Percentiles rank a stretch among this genome's conserved stretches.
Evolutionary conservation across 345 rosid species (phyloP).

Genomic region (Acer yangbiense): DNA sequence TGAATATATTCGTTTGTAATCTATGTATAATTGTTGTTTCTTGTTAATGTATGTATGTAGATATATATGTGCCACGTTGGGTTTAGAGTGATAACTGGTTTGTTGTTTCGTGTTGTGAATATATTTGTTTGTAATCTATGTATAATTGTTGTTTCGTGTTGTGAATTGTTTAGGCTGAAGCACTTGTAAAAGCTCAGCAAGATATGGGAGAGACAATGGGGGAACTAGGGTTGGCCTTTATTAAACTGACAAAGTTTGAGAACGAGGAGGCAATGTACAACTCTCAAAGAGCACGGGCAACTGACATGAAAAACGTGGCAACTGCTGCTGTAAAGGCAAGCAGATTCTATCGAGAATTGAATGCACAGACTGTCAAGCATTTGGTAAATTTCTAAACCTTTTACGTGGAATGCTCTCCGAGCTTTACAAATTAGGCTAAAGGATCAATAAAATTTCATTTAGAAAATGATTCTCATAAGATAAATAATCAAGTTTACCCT

Average conservation of each 20-base stretch:
- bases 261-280: constrained; percentile 83
- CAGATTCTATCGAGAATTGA: constrained; percentile 84
- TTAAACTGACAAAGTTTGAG: constrained; percentile 90
- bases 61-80: not conserved
- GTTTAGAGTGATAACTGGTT: constrained; percentile 8
- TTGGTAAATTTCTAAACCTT: constrained; percentile 55
- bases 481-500: not conserved
- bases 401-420: not conserved
- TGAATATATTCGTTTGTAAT: not conserved
- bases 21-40: not conserved
- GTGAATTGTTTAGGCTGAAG: constrained; percentile 62
- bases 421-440: constrained; percentile 6
- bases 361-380: constrained; percentile 91
- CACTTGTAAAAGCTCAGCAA: constrained; percentile 93
- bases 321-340: constrained; percentile 99
- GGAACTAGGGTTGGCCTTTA: constrained; percentile 82
- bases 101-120: constrained; percentile 3
- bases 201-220: constrained; percentile 99
- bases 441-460: not conserved
- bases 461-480: not conserved
- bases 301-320: constrained; percentile 85
- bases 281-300: constrained; percentile 72
- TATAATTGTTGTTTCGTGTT: constrained; percentile 12
- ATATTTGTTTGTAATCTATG: no score
- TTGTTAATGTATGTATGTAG: not conserved